Percentiles rank a stretch among this genome's conserved stretches.
Conservation (phyloP, 192 early-diverging fungal genomes). For the Mortierella hygrophila region DNA sequence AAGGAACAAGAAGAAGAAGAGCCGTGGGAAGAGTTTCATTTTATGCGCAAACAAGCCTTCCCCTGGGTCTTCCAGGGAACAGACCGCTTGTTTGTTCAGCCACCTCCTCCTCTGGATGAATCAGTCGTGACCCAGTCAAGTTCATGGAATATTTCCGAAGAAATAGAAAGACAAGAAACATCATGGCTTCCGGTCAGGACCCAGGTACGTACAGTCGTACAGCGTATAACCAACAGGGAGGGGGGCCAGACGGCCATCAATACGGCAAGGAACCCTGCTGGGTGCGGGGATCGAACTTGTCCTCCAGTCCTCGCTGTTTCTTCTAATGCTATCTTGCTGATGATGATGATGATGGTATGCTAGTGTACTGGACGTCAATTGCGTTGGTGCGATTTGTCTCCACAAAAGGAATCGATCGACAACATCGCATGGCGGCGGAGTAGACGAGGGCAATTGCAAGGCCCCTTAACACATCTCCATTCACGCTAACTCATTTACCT, state of each 20-base stretch:
- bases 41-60: too few relatives aligned
- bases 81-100: conserved; percentile 7
- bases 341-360: not conserved
- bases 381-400: not conserved
- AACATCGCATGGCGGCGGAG: not conserved
- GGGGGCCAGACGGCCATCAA: conserved; percentile 2
- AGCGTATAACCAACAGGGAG: not conserved
- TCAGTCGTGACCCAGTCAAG: not conserved
- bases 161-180: not conserved
- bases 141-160: not conserved
- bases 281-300: conserved; percentile 4
- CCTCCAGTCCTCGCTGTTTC: not conserved
- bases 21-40: not conserved
- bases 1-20: conserved; percentile 3
- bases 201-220: not conserved
- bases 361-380: not conserved
- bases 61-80: not conserved
- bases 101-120: not conserved
- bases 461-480: not conserved
- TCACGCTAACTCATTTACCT: not conserved
- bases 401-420: conserved; percentile 2
- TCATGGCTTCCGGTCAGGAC: not conserved
- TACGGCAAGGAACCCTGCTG: not conserved
- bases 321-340: too few relatives aligned
- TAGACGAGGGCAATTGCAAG: not conserved